phyloP scores from a whole-genome alignment of 768 basidiomycete genomes.

The Collybiopsis luxurians region DNA sequence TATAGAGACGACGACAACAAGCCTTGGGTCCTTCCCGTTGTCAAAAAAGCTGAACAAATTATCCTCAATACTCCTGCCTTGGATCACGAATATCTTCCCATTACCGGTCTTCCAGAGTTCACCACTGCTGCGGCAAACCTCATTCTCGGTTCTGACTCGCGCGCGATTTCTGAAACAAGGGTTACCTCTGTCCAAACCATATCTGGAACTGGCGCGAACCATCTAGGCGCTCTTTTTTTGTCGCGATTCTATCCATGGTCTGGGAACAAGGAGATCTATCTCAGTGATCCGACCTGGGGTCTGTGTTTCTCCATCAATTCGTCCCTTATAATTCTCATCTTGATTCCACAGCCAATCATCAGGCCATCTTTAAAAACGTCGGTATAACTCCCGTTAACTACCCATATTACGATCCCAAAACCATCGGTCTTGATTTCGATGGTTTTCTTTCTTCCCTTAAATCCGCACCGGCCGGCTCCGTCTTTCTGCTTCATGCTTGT shows the following conservation, averaged over 20 bases:
- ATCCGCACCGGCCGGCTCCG: slow-evolving; percentile 69
- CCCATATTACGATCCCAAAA: slow-evolving; percentile 91
- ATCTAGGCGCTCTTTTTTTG: slow-evolving; percentile 86
- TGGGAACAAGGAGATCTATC: slow-evolving; percentile 62
- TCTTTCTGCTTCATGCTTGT: slow-evolving; percentile 90
- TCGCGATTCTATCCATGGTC: slow-evolving; percentile 75
- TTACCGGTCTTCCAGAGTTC: slow-evolving; percentile 83
- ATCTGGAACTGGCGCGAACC: slow-evolving; percentile 95
- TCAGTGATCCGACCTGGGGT: slow-evolving; percentile 97
- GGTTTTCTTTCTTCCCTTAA: slow-evolving; percentile 63
- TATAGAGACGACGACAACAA: slow-evolving; percentile 87
- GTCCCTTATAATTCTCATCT: no score
- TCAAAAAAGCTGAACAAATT: slow-evolving; percentile 79
- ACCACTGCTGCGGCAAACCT: slow-evolving; percentile 79
- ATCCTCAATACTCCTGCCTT: slow-evolving; percentile 66
- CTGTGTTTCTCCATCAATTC: slow-evolving; percentile 30
- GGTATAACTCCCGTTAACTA: slow-evolving; percentile 86
- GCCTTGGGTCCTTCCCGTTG: slow-evolving; percentile 90
- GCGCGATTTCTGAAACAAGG: slow-evolving; percentile 67
- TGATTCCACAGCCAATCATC: slow-evolving; percentile 67
- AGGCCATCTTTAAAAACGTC: slow-evolving; percentile 87
- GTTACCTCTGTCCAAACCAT: slow-evolving; percentile 88
- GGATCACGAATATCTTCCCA: slow-evolving; percentile 93
- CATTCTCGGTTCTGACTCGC: slow-evolving; percentile 72
- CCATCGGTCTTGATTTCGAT: slow-evolving; percentile 79